Percentiles rank a stretch among this genome's conserved stretches.
phyloP scores from a whole-genome alignment of 1,284 basidiomycete genomes.

The Ceratobasidium sp. region DNA sequence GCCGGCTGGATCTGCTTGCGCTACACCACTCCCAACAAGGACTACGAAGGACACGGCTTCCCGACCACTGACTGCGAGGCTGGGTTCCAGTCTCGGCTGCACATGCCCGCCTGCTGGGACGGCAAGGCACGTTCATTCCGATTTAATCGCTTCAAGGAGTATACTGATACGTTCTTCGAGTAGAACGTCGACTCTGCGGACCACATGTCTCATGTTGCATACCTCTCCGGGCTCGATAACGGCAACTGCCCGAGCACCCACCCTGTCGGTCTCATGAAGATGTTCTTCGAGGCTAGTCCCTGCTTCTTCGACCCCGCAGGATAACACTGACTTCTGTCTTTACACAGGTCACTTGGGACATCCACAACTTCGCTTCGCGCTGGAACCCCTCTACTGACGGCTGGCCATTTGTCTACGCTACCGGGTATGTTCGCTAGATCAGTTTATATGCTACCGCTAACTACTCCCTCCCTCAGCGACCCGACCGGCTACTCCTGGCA shows the following conservation, averaged over 20 bases:
- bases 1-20: conserved; percentile 62
- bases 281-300: conserved; percentile 63
- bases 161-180: background rate
- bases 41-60: conserved; percentile 57
- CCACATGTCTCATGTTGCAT: conserved; percentile 59
- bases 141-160: background rate
- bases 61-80: conserved; percentile 63
- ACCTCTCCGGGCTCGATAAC: conserved; percentile 59
- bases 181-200: conserved; percentile 50
- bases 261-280: conserved; percentile 63
- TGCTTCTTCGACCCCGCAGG: background rate
- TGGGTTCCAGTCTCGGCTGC: conserved; percentile 55
- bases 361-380: conserved; percentile 57
- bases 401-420: conserved; percentile 64
- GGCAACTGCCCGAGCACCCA: conserved; percentile 64
- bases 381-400: conserved; percentile 57
- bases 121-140: conserved; percentile 57
- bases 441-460: background rate
- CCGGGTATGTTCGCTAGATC: conserved; percentile 55
- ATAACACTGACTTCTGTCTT: conserved; percentile 8
- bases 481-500: conserved; percentile 65
- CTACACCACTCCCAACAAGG: conserved; percentile 53
- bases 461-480: conserved; percentile 56
- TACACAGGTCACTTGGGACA: conserved; percentile 61
- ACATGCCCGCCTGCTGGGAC: conserved; percentile 66